A percentile compares a stretch with the other conserved stretches of the same genome.
phyloP scores from a whole-genome alignment of 2,329 filamentous ascomycete genomes.

The Cladophialophora chaetospira region DNA sequence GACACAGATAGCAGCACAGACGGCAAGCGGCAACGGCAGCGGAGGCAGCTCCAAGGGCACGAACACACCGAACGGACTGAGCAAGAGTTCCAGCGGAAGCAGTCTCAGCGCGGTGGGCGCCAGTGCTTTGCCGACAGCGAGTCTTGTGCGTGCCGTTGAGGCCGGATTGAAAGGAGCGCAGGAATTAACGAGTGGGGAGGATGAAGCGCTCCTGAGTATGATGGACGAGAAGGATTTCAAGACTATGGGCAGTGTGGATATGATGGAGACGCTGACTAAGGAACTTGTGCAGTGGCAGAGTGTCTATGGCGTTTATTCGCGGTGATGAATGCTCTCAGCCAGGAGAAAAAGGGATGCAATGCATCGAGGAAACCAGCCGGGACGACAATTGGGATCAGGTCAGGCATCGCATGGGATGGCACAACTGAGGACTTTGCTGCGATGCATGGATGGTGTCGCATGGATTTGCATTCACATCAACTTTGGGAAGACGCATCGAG shows the following conservation, averaged over 20 bases:
- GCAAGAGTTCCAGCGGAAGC: constrained; percentile 14
- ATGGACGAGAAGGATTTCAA: constrained; percentile 63
- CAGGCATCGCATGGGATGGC: too few species aligned
- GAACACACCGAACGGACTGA: constrained; percentile 31
- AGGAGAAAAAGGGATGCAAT: neutral
- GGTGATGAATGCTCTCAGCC: constrained; percentile 15
- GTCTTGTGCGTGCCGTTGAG: constrained; percentile 39
- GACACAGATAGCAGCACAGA: constrained; percentile 43
- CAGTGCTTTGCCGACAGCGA: constrained; percentile 32
- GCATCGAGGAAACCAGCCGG: neutral
- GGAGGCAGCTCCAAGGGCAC: constrained; percentile 37
- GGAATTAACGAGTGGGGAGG: constrained; percentile 31
- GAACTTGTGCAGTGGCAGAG: constrained; percentile 85
- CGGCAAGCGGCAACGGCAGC: constrained; percentile 37
- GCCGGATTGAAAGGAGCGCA: constrained; percentile 39
- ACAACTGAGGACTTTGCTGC: too few species aligned
- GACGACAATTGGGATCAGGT: neutral
- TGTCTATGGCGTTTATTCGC: constrained; percentile 58
- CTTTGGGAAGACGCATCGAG: too few species aligned
- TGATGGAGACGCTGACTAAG: constrained; percentile 84
- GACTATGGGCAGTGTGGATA: constrained; percentile 75
- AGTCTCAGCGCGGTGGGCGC: neutral
- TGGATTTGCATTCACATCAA: too few species aligned
- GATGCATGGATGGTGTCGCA: too few species aligned
- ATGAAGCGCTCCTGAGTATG: neutral